Evolutionary conservation across 768 basidiomycete species (phyloP), one percentile per base, ranked within the genome.

Genomic region (Kockovaella imperatae): DNA sequence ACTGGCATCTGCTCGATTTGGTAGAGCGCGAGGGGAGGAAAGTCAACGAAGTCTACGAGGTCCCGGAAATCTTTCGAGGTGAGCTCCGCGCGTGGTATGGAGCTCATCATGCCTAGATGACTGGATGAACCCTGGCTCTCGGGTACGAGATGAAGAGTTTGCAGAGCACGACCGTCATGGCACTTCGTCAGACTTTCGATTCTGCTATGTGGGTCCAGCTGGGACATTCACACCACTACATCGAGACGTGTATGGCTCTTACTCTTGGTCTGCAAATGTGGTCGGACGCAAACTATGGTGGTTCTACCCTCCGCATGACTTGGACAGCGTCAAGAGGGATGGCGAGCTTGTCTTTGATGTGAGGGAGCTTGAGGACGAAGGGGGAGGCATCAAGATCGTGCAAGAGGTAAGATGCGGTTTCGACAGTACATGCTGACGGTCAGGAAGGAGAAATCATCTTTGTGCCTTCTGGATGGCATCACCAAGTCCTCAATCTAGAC

Each of bases 261-360:
- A 72, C 49, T 62, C 59, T n/a, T 71, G 68, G 63, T 69, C 67
- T 1, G 64, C 68, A 13, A 72, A 72, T 53, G 39, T 71, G 10
- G 49, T 67, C 3, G 71, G 71, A 0, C 40, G 68, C 24, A 72
- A 72, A 41, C 18, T 59, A 15, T 72, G 71, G 71, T 66, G 65
- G 60, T 47, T 72, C 13, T 67, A 70, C 30, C 63, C 64, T 13
- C 71, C 71, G 10, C 54, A 49, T 6, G 18, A 52, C 17, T 25
- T 55, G 26, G 45, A 49, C 20, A 18, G 56, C 3, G 46, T 26
- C 30, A 47, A 28, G 35, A 29, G 18, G 38, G n/a, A 24, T 38
- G 41, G 52, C 21, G 13, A 35, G 45, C 24, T 58, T 40, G 47
- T 61, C 0, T 65, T 61, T 29, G 71, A 72, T 49, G 59, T 72